These are phyloP conservation scores for Coccomyxa sp. DNA, from an alignment of 139 green algal species.

Conservation along the genomic window DNA sequence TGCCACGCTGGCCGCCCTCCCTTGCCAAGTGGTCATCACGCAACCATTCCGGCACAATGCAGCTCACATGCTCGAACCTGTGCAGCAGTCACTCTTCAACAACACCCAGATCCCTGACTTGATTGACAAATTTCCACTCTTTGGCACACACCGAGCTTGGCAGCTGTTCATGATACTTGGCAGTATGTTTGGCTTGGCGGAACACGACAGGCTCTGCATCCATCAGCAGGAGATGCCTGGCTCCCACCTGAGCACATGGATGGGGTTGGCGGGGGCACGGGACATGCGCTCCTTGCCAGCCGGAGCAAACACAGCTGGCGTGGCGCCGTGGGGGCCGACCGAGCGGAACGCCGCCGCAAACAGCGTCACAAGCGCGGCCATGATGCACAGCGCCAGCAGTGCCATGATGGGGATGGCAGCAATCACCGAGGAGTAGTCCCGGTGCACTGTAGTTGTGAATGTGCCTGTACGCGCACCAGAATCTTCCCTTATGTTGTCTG, in stretches of 20 bases:
- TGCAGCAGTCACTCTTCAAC: too few species aligned
- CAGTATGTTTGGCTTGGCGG: too few species aligned
- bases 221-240: too few species aligned
- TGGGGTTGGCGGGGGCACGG: not conserved
- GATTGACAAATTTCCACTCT: too few species aligned
- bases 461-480: slow-evolving; percentile 7
- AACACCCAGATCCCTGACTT: too few species aligned
- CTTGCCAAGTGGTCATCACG: not conserved
- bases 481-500: not conserved
- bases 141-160: too few species aligned
- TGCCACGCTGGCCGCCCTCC: too few species aligned
- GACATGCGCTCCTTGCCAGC: not conserved
- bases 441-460: not conserved
- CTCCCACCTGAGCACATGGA: not conserved
- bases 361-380: slow-evolving; percentile 10
- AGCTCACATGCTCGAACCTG: slow-evolving; percentile 3
- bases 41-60: not conserved
- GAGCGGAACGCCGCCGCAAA: not conserved
- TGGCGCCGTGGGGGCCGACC: not conserved
- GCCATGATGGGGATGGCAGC: slow-evolving; percentile 37
- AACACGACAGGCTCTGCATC: too few species aligned
- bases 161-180: too few species aligned
- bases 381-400: slow-evolving; percentile 21
- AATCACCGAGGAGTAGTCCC: slow-evolving; percentile 36
- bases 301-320: slow-evolving; percentile 6